These are phyloP conservation scores for Penstemon davidsonii DNA, from an alignment of 257 asterid species.

Conservation along the genomic window DNA sequence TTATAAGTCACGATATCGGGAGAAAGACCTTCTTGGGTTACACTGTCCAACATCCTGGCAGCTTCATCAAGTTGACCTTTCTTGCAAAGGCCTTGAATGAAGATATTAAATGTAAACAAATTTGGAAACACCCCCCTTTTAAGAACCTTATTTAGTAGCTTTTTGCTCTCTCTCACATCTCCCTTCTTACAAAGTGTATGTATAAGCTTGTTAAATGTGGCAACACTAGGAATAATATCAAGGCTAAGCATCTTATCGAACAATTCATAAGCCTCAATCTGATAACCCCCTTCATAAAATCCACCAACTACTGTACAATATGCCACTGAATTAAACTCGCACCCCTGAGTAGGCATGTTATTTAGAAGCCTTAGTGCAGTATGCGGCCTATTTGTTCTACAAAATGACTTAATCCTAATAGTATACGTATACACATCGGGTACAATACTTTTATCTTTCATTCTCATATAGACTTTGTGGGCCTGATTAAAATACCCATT, in stretches of 20 bases:
- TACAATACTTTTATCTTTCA: slow-evolving; percentile 67
- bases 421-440: slow-evolving; percentile 86
- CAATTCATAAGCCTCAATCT: slow-evolving; percentile 54
- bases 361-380: slow-evolving; percentile 86
- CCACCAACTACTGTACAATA: slow-evolving; percentile 80
- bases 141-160: slow-evolving; percentile 67
- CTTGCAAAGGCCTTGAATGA: slow-evolving; percentile 80
- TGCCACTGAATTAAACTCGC: slow-evolving; percentile 67
- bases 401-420: slow-evolving; percentile 81
- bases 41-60: slow-evolving; percentile 54
- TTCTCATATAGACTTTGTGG: slow-evolving; percentile 81
- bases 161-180: slow-evolving; percentile 61
- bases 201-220: slow-evolving; percentile 74
- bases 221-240: slow-evolving; percentile 60
- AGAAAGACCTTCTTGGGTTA: slow-evolving; percentile 46
- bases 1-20: slow-evolving; percentile 87
- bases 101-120: slow-evolving; percentile 73
- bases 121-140: slow-evolving; percentile 79
- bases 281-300: slow-evolving; percentile 59
- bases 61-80: slow-evolving; percentile 65
- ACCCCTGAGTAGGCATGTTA: slow-evolving; percentile 79
- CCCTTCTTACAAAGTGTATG: slow-evolving; percentile 81
- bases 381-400: slow-evolving; percentile 72
- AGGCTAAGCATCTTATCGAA: slow-evolving; percentile 72
- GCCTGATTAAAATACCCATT: slow-evolving; percentile 73